Percentiles rank a stretch among this genome's conserved stretches.
Evolutionary conservation across 2,329 filamentous ascomycete species (phyloP).

Genomic region (Aspergillus quadricinctus): DNA sequence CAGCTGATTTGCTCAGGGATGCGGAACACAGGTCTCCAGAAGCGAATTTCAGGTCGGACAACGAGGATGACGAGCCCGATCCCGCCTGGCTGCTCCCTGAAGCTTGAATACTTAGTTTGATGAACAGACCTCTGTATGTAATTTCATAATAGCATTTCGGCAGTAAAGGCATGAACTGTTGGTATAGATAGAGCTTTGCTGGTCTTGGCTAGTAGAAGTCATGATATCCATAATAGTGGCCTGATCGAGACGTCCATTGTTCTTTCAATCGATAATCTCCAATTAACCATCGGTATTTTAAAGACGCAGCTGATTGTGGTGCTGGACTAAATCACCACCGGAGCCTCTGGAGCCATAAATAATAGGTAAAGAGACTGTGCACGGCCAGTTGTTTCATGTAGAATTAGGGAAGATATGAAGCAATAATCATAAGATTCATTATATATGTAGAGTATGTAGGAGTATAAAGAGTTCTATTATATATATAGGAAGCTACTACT

Average conservation of each 20-base stretch:
- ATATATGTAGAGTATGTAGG: too few species aligned
- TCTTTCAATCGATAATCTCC: background rate
- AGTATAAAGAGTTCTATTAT: too few species aligned
- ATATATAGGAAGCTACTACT: too few species aligned
- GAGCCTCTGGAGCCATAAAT: too few species aligned
- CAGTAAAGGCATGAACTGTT: background rate
- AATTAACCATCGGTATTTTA: background rate
- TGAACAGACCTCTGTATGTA: background rate
- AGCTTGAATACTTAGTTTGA: conserved; percentile 3
- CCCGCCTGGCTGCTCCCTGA: conserved; percentile 40
- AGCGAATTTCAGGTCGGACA: conserved; percentile 27
- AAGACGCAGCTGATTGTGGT: background rate
- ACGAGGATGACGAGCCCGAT: conserved; percentile 42
- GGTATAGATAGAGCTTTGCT: background rate
- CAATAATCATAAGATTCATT: too few species aligned
- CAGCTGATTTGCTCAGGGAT: conserved; percentile 34
- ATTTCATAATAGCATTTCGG: background rate
- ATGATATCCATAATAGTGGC: background rate
- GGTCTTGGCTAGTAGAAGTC: background rate
- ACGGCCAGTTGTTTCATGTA: too few species aligned
- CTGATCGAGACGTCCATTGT: background rate
- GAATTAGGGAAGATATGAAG: too few species aligned
- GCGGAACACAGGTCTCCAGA: conserved; percentile 17
- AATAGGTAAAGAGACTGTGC: too few species aligned
- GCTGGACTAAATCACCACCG: background rate